These are phyloP conservation scores for Euphorbia pulcherrima DNA, from an alignment of 345 rosid species.

Conservation along the genomic window DNA sequence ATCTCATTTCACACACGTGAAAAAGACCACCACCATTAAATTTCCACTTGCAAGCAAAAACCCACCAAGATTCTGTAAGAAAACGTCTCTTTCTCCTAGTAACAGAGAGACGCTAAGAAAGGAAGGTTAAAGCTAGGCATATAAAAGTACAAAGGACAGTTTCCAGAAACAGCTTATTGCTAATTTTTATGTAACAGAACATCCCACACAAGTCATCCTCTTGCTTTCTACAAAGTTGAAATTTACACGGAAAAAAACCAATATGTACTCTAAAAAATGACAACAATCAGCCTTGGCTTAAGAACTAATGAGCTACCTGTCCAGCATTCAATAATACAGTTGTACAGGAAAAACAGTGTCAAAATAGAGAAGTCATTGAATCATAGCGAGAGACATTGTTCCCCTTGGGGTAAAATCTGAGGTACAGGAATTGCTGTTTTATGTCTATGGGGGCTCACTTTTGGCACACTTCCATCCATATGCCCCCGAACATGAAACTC, in stretches of 20 bases:
- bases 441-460: conserved; percentile 61
- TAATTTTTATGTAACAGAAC: too few species aligned
- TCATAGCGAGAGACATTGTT: conserved; percentile 88
- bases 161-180: conserved; percentile 12
- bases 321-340: conserved; percentile 19
- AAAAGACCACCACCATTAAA: not conserved
- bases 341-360: too few species aligned
- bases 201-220: conserved; percentile 27
- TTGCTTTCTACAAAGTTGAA: too few species aligned
- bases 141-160: not conserved
- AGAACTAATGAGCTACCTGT: conserved; percentile 22
- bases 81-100: too few species aligned
- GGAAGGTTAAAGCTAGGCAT: not conserved
- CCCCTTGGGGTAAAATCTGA: conserved; percentile 71
- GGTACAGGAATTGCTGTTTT: conserved; percentile 76
- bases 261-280: conserved; percentile 41
- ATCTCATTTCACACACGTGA: conserved; percentile 21
- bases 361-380: too few species aligned
- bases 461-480: conserved; percentile 41
- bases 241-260: conserved; percentile 41
- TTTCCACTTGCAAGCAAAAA: not conserved
- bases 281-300: conserved; percentile 20
- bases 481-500: conserved; percentile 70
- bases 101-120: conserved; percentile 1
- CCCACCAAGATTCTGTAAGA: conserved; percentile 12